These are phyloP conservation scores for Fusarium brevicatenulatum DNA, from an alignment of 2,329 filamentous ascomycete species.

Conservation along the genomic window DNA sequence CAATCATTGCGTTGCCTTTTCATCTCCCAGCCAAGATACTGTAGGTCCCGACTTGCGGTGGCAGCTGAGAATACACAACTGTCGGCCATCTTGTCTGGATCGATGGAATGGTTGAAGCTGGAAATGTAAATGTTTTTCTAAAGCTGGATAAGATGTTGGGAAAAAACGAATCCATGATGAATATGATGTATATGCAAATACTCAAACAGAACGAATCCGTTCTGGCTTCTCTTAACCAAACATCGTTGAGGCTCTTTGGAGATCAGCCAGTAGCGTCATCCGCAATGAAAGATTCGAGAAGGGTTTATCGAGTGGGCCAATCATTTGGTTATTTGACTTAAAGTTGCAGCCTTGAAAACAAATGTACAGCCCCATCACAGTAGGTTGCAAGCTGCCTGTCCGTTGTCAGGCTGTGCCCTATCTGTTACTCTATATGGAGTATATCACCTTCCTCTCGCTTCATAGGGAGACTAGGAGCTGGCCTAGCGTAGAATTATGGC, in stretches of 20 bases:
- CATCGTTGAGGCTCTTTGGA: not conserved
- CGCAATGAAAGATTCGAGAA: constrained; percentile 20
- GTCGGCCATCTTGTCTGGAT: constrained; percentile 13
- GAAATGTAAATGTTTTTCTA: not conserved
- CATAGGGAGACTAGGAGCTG: constrained; percentile 11
- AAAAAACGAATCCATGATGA: not conserved
- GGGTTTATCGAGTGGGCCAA: constrained; percentile 29
- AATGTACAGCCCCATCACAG: not conserved
- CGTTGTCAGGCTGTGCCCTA: not conserved
- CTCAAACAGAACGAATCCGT: not conserved
- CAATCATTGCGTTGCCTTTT: constrained; percentile 34
- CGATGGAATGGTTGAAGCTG: constrained; percentile 27
- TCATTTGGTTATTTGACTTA: not conserved
- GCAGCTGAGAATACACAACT: constrained; percentile 1
- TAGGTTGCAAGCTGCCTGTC: not conserved
- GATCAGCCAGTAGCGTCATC: not conserved
- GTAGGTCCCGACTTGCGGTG: constrained; percentile 19
- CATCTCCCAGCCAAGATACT: not conserved
- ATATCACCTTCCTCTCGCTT: constrained; percentile 2
- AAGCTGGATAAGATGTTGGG: not conserved
- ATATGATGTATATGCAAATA: not conserved
- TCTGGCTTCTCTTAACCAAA: not conserved
- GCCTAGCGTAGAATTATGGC: constrained; percentile 27
- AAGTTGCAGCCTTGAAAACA: constrained; percentile 5
- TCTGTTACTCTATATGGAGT: not conserved